Evolutionary conservation across 1,284 basidiomycete species (phyloP).

Genomic region (Meira miltonrushii): DNA sequence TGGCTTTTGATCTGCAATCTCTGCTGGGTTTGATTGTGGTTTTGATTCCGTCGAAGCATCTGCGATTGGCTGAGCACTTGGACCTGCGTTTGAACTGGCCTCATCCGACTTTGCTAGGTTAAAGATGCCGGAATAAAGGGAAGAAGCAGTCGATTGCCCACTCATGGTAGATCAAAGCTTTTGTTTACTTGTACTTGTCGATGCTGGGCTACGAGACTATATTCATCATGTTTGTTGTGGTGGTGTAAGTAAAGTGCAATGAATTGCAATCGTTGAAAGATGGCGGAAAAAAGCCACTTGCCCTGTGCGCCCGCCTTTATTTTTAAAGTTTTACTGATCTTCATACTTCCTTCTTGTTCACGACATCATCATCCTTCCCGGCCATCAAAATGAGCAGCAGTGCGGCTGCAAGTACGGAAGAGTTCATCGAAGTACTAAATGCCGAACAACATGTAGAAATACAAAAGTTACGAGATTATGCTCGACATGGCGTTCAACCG

Average conservation of each 20-base stretch:
- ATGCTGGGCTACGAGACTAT: too few relatives aligned
- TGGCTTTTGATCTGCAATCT: neutral
- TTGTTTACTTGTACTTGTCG: too few relatives aligned
- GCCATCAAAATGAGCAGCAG: slow-evolving; percentile 11
- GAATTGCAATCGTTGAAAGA: too few relatives aligned
- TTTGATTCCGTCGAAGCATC: neutral
- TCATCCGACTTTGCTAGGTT: neutral
- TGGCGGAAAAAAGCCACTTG: too few relatives aligned
- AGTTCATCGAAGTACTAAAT: slow-evolving; percentile 33
- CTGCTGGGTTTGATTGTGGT: neutral
- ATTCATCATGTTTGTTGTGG: too few relatives aligned
- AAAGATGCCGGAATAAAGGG: slow-evolving; percentile 10
- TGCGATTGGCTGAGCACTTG: neutral
- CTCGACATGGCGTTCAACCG: slow-evolving; percentile 45
- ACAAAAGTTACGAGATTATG: slow-evolving; percentile 41
- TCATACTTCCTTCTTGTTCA: too few relatives aligned
- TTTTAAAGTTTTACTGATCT: too few relatives aligned
- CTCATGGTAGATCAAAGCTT: neutral
- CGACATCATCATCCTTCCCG: too few relatives aligned
- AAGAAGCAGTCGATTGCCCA: neutral
- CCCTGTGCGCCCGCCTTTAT: too few relatives aligned
- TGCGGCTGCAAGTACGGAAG: slow-evolving; percentile 35
- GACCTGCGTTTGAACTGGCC: neutral
- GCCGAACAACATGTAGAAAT: slow-evolving; percentile 38
- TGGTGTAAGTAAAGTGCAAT: too few relatives aligned